Evolutionary conservation across 2,329 filamentous ascomycete genomes (phyloP).

Genomic region (Aureobasidium zeae): DNA sequence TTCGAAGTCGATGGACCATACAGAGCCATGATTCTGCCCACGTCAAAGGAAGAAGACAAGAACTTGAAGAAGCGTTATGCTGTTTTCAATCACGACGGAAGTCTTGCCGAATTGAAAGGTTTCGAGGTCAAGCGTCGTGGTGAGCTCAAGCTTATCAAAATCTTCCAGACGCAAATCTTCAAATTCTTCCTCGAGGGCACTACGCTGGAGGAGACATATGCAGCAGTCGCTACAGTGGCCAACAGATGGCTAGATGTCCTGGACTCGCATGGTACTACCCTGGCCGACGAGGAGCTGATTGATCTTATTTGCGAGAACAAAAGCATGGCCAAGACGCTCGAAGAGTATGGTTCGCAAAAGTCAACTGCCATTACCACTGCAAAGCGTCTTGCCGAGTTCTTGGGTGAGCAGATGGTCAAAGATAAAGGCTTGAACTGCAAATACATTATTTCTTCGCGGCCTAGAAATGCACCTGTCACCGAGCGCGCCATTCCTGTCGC

Average conservation of each 20-base stretch:
- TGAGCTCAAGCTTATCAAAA: slow-evolving; percentile 98
- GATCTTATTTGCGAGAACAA: slow-evolving; percentile 99
- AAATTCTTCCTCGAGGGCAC: slow-evolving; percentile 94
- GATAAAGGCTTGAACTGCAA: slow-evolving; percentile 99
- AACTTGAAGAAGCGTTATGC: slow-evolving; percentile 99
- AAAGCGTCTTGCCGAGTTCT: slow-evolving; percentile 84
- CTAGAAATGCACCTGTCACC: slow-evolving; percentile 82
- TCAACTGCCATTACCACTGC: slow-evolving; percentile 99
- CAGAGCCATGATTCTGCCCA: slow-evolving; percentile 92
- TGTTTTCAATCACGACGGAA: slow-evolving; percentile 97
- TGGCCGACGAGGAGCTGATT: slow-evolving; percentile 94
- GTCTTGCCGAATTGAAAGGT: slow-evolving; percentile 87
- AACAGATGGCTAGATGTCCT: slow-evolving; percentile 96
- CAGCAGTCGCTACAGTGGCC: slow-evolving; percentile 83
- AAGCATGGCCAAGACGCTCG: slow-evolving; percentile 93
- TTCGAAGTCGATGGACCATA: slow-evolving; percentile 98
- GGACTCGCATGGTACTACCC: slow-evolving; percentile 73
- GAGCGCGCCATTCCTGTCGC: slow-evolving; percentile 90
- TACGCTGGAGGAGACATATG: slow-evolving; percentile 82
- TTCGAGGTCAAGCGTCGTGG: slow-evolving; percentile 97
- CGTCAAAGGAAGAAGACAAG: slow-evolving; percentile 97
- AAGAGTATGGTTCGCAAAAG: slow-evolving; percentile 92
- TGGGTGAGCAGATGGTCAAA: slow-evolving; percentile 98
- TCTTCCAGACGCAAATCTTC: slow-evolving; percentile 98
- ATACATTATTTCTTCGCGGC: slow-evolving; percentile 89